Conservation (phyloP, 306 rosid genomes). For the Cicer judaicum region DNA sequence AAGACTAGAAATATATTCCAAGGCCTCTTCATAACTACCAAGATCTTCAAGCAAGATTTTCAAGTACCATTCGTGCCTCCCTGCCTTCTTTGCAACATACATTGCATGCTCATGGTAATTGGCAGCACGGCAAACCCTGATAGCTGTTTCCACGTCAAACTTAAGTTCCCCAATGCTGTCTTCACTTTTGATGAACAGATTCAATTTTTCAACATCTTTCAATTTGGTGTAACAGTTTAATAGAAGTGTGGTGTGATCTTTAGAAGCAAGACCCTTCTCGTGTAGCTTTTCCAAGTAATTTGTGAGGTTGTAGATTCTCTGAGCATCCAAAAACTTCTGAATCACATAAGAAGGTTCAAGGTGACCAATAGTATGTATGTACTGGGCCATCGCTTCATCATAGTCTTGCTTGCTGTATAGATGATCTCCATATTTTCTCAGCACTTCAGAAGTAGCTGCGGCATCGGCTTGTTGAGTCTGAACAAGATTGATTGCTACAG, state of each 20-base stretch:
- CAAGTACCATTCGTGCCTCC: conserved; percentile 94
- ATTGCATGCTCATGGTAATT: conserved; percentile 98
- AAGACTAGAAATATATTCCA: conserved; percentile 87
- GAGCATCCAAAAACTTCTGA: conserved; percentile 97
- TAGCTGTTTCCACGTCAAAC: conserved; percentile 97
- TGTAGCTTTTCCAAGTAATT: conserved; percentile 97
- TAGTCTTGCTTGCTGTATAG: conserved; percentile 93
- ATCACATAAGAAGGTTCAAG: conserved; percentile 99
- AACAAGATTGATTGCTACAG: conserved; percentile 93
- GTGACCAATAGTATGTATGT: conserved; percentile 91
- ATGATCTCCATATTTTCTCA: conserved; percentile 94
- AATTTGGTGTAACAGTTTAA: conserved; percentile 94
- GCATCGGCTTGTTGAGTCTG: conserved; percentile 99
- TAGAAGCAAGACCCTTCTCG: conserved; percentile 96
- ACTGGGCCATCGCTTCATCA: conserved; percentile 96
- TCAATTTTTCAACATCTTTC: conserved; percentile 93
- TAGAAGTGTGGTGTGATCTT: conserved; percentile 95
- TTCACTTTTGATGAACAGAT: conserved; percentile 82
- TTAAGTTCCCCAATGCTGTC: conserved; percentile 84
- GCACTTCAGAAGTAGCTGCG: conserved; percentile 97
- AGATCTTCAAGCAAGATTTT: conserved; percentile 99
- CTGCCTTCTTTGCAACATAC: conserved; percentile 97
- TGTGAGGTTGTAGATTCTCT: conserved; percentile 92
- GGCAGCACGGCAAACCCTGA: conserved; percentile 97
- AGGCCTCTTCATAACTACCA: conserved; percentile 93